Conservation (phyloP, 768 basidiomycete species). For the Tephrocybe sp. region DNA sequence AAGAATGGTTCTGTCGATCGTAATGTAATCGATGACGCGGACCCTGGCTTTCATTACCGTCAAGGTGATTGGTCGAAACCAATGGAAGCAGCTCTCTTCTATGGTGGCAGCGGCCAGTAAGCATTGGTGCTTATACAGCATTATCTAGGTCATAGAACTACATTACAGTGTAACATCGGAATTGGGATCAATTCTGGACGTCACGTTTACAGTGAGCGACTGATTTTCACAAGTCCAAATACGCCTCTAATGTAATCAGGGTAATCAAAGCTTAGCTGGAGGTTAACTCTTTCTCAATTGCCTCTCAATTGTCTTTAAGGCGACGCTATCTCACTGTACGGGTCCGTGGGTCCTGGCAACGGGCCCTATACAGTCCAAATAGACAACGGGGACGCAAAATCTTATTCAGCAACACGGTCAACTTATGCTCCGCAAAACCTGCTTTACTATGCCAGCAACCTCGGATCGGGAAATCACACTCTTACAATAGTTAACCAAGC, state of each 20-base stretch:
- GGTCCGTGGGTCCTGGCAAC: conserved; percentile 10
- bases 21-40: conserved; percentile 6
- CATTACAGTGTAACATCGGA: not conserved
- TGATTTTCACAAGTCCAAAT: not conserved
- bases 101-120: conserved; percentile 6
- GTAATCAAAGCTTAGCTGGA: no score
- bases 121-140: not conserved
- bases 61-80: not conserved
- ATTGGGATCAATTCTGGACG: not conserved
- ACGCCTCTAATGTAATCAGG: not conserved
- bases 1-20: conserved; percentile 1
- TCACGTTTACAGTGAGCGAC: conserved; percentile 1
- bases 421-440: not conserved
- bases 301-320: no score
- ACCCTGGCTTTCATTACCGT: not conserved
- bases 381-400: not conserved
- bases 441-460: conserved; percentile 2
- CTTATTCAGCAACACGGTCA: not conserved
- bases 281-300: no score
- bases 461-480: not conserved
- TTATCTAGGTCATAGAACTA: not conserved
- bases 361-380: conserved; percentile 7
- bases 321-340: conserved; percentile 9
- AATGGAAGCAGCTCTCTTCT: not conserved
- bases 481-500: conserved; percentile 3